Conservation (phyloP, 148 eudicot species). For the Rhododendron henanense region DNA sequence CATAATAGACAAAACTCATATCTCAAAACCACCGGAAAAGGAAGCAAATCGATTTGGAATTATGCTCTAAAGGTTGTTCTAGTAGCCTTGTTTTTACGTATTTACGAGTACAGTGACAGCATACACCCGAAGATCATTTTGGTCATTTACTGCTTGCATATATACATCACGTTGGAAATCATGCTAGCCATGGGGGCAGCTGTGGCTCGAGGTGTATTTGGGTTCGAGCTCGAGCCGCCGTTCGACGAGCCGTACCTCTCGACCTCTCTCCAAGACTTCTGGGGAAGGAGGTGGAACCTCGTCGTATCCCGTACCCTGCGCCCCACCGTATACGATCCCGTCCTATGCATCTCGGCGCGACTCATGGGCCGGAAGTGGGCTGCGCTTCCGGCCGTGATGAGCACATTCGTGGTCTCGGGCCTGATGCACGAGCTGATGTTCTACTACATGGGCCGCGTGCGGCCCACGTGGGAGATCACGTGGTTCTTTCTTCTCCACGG, state of each 20-base stretch:
- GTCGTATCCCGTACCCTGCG: slow-evolving; percentile 44
- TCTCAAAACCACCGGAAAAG: neutral
- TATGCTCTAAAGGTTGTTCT: slow-evolving; percentile 34
- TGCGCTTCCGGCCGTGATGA: slow-evolving; percentile 17
- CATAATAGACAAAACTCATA: neutral
- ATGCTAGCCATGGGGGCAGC: slow-evolving; percentile 24
- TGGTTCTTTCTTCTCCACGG: slow-evolving; percentile 51
- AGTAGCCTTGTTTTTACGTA: slow-evolving; percentile 18
- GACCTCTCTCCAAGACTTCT: slow-evolving; percentile 57
- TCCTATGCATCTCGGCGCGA: neutral
- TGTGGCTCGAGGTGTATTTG: slow-evolving; percentile 19
- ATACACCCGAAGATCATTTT: slow-evolving; percentile 34
- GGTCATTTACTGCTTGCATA: slow-evolving; percentile 31
- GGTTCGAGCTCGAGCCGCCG: slow-evolving; percentile 42
- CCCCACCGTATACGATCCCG: slow-evolving; percentile 42
- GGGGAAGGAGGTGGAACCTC: slow-evolving; percentile 63
- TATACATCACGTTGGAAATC: slow-evolving; percentile 44
- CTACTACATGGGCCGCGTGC: slow-evolving; percentile 35
- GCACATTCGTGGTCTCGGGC: slow-evolving; percentile 40
- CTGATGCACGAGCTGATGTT: slow-evolving; percentile 51
- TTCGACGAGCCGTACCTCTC: slow-evolving; percentile 52
- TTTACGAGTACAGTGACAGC: slow-evolving; percentile 26
- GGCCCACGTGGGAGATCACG: slow-evolving; percentile 39
- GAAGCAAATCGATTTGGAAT: slow-evolving; percentile 20
- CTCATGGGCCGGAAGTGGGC: slow-evolving; percentile 29